A percentile compares a stretch with the other conserved stretches of the same genome.
Evolutionary conservation across 495 filamentous ascomycete genomes (phyloP).

Genomic region (Achaetomiella virescens): DNA sequence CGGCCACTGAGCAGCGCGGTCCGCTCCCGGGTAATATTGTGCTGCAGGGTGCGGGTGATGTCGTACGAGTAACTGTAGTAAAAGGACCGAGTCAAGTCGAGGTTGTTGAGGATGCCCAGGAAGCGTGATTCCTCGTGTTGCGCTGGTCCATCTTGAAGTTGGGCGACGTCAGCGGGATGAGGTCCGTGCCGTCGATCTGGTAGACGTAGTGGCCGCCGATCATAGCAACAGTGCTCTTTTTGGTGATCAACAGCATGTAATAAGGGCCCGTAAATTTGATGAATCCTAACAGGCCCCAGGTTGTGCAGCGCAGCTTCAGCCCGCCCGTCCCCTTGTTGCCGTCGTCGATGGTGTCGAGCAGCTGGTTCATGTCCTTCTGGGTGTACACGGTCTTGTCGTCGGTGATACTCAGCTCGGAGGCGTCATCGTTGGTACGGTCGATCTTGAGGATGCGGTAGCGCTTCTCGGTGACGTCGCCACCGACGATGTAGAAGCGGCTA

Average conservation of each 20-base stretch:
- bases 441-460: slow-evolving; percentile 91
- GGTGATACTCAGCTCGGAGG: slow-evolving; percentile 68
- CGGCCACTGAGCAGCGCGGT: slow-evolving; percentile 58
- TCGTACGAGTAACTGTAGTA: slow-evolving; percentile 99
- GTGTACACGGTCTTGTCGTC: slow-evolving; percentile 95
- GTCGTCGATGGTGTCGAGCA: slow-evolving; percentile 91
- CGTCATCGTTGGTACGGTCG: slow-evolving; percentile 74
- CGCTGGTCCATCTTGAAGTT: slow-evolving; percentile 65
- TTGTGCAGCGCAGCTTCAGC: slow-evolving; percentile 79
- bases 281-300: slow-evolving; percentile 91
- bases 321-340: slow-evolving; percentile 91
- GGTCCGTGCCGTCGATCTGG: slow-evolving; percentile 90
- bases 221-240: slow-evolving; percentile 91
- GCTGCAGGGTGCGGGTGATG: slow-evolving; percentile 84
- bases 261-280: slow-evolving; percentile 94
- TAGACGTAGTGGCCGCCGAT: slow-evolving; percentile 94
- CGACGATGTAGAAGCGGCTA: slow-evolving; percentile 87
- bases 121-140: slow-evolving; percentile 88
- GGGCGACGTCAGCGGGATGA: slow-evolving; percentile 74
- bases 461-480: slow-evolving; percentile 79
- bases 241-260: slow-evolving; percentile 96
- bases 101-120: slow-evolving; percentile 78
- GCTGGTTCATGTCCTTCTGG: slow-evolving; percentile 85
- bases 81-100: slow-evolving; percentile 84
- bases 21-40: slow-evolving; percentile 83